Evolutionary conservation across 495 filamentous ascomycete species (phyloP), one percentile per base, ranked within the genome.

Genomic region (Aspergillus hancockii): DNA sequence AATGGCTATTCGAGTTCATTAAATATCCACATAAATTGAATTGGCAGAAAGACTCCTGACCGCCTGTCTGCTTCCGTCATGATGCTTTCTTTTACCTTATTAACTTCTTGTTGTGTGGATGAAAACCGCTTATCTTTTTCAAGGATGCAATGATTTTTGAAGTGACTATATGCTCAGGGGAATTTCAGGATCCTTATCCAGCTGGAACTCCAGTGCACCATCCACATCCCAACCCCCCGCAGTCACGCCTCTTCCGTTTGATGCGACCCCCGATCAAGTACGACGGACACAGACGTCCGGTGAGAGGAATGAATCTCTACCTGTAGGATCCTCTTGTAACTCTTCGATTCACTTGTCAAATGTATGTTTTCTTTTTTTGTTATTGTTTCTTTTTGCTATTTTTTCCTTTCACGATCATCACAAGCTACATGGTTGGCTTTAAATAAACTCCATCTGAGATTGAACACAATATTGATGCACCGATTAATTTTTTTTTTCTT

Each of bases 21-120:
- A 47, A 47, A 22, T 23, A 23, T 47, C 43, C 43, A 8, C 43
- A 47, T 47, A 3, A 23, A 31, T 41, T n/a, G n/a, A 38, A 41
- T 13, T 23, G 58, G 60, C 60, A 66, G 60, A 66, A 58, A 47
- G 45, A 28, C 30, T 19, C 43, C 69, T 47, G 60, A 74, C 73
- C 71, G 71, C 73, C 71, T 63, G 60, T 52, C 52, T 55, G 56
- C 59, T 53, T 31, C 60, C 55, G 63, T 58, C 59, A 69, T 62
- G 58, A 65, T 66, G 58, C 54, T 59, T 59, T 57, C 54, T 52
- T 38, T 16, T 18, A 10, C 30, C 21, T 38, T 25, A 18, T 38
- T 22, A 7, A 40, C 21, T 53, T 13, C 34, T 14, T 10, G 19
- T 2, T 36, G 16, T 30, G 38, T 50, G 9, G 22, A 45, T 19